These are phyloP conservation scores for Oryza meyeriana DNA, from an alignment of 176 grass and related monocot species.

Conservation along the genomic window DNA sequence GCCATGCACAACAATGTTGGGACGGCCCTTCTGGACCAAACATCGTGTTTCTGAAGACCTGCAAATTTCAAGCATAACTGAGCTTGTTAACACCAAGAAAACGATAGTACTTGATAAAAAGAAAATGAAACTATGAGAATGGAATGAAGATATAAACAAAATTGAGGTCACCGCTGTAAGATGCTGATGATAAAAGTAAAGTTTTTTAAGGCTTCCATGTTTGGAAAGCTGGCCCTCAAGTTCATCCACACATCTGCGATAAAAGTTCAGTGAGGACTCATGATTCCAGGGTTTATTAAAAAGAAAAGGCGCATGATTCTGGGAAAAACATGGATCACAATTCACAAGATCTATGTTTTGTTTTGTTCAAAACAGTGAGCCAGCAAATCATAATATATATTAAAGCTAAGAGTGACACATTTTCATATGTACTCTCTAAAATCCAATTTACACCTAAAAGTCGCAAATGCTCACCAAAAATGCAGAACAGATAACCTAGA, in stretches of 20 bases:
- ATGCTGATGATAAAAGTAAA: constrained; percentile 99
- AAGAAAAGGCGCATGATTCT: background rate
- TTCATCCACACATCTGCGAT: constrained; percentile 90
- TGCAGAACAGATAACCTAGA: background rate
- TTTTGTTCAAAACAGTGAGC: background rate
- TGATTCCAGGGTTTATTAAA: background rate
- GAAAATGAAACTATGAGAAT: background rate
- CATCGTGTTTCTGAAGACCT: constrained; percentile 99
- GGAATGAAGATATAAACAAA: constrained; percentile 13
- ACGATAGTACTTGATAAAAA: background rate
- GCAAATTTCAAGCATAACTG: constrained; percentile 36
- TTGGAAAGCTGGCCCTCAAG: constrained; percentile 86
- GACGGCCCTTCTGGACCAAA: constrained; percentile 97
- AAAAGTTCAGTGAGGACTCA: constrained; percentile 33
- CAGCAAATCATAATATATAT: background rate
- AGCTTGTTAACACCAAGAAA: constrained; percentile 30
- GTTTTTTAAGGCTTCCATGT: constrained; percentile 95
- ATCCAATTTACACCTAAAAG: background rate
- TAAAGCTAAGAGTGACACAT: background rate
- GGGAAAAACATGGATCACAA: background rate
- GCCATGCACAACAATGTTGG: constrained; percentile 97
- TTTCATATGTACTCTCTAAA: background rate
- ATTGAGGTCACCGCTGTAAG: constrained; percentile 79
- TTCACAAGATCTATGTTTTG: background rate
- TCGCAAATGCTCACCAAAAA: background rate